A percentile compares a stretch with the other conserved stretches of the same genome.
Evolutionary conservation across 192 early-diverging fungal genomes (phyloP).

Genomic region (Podila verticillata): DNA sequence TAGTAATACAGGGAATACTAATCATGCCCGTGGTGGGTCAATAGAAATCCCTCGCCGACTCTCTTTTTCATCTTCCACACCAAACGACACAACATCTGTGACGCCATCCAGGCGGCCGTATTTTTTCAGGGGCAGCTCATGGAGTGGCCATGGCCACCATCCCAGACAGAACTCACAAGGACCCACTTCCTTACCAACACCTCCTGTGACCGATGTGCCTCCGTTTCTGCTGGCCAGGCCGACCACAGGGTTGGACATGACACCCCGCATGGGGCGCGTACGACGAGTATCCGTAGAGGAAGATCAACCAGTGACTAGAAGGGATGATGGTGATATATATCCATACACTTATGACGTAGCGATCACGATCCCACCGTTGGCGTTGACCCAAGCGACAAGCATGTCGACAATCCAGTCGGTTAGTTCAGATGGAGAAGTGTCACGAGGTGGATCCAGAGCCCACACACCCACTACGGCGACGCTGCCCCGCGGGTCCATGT

Average conservation of each 20-base stretch:
- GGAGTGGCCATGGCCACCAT: background rate
- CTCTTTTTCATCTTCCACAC: background rate
- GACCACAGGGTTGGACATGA: conserved; percentile 1
- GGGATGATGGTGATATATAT: background rate
- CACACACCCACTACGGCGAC: background rate
- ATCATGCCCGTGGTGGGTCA: background rate
- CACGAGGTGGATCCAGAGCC: background rate
- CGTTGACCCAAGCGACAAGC: background rate
- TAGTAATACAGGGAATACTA: background rate
- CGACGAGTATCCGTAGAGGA: background rate
- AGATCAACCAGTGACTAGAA: background rate
- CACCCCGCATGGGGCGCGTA: background rate
- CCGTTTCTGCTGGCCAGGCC: background rate
- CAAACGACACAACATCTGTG: background rate
- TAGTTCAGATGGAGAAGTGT: background rate
- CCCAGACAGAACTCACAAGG: background rate
- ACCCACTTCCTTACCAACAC: background rate
- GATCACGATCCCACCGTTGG: background rate
- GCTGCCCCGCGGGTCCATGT: background rate
- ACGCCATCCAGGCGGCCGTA: background rate
- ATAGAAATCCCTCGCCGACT: background rate
- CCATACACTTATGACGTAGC: background rate
- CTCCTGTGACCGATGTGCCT: background rate
- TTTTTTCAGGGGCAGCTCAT: background rate
- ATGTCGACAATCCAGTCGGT: background rate